These are phyloP conservation scores for Aspergillus aculeatinus DNA, from an alignment of 2,329 filamentous ascomycete genomes.

Conservation along the genomic window DNA sequence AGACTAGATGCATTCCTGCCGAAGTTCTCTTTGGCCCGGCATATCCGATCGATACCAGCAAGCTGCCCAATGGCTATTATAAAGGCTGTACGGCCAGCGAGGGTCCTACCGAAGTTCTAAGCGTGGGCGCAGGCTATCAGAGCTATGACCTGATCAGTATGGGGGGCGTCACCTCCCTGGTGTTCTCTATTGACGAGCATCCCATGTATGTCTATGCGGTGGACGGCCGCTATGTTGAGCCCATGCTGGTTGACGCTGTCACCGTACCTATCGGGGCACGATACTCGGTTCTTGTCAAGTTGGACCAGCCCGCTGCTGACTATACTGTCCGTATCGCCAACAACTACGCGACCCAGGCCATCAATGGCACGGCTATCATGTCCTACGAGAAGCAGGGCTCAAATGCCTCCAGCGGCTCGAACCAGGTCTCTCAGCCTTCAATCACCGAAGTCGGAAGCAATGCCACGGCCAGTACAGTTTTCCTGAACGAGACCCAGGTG, in stretches of 20 bases:
- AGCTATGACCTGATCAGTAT: constrained; percentile 43
- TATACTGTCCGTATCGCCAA: constrained; percentile 58
- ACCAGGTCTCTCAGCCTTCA: constrained; percentile 38
- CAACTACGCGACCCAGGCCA: constrained; percentile 52
- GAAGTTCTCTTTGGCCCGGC: constrained; percentile 16
- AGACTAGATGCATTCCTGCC: constrained; percentile 26
- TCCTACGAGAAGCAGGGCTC: constrained; percentile 34
- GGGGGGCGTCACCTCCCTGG: constrained; percentile 30
- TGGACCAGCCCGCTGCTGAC: constrained; percentile 47
- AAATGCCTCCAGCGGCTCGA: neutral
- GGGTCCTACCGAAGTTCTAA: constrained; percentile 28
- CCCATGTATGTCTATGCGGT: constrained; percentile 47
- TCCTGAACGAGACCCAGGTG: constrained; percentile 47
- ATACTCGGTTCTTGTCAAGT: constrained; percentile 44
- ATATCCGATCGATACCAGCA: constrained; percentile 20
- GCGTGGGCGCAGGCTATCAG: constrained; percentile 37
- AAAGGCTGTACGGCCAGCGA: constrained; percentile 25
- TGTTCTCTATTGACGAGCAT: constrained; percentile 48
- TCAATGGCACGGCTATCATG: constrained; percentile 55
- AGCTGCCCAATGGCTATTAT: constrained; percentile 23
- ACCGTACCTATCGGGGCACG: constrained; percentile 39
- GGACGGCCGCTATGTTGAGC: constrained; percentile 47
- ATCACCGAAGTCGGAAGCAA: constrained; percentile 53
- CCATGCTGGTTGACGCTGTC: constrained; percentile 39
- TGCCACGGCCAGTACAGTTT: constrained; percentile 40